These are phyloP conservation scores for Phytopythium vexans DNA, from an alignment of 352 stramenopile species.

Conservation along the genomic window DNA sequence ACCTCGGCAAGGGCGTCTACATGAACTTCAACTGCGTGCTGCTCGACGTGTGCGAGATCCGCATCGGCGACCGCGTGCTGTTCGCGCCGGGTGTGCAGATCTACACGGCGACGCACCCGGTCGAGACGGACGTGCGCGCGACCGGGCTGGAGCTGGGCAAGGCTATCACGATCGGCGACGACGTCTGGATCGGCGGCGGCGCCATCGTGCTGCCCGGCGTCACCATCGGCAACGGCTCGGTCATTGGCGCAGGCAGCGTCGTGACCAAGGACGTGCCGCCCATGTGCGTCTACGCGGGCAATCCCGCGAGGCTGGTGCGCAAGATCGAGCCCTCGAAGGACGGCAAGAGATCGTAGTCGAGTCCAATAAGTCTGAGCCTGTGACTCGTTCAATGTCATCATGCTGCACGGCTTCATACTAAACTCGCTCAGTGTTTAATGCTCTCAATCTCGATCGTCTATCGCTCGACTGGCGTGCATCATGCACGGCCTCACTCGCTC, in stretches of 20 bases:
- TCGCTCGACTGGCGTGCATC: too few relatives aligned
- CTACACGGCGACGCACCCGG: slow-evolving; percentile 74
- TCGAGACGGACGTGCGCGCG: slow-evolving; percentile 40
- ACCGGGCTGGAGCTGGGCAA: slow-evolving; percentile 54
- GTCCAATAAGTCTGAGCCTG: too few relatives aligned
- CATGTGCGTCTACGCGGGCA: slow-evolving; percentile 59
- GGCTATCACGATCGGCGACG: slow-evolving; percentile 68
- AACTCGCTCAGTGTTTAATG: too few relatives aligned
- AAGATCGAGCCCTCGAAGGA: slow-evolving; percentile 20
- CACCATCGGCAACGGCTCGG: slow-evolving; percentile 50
- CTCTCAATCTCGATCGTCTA: too few relatives aligned
- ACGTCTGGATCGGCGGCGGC: slow-evolving; percentile 82
- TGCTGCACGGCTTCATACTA: too few relatives aligned
- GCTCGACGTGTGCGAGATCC: slow-evolving; percentile 75
- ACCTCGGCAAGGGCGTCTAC: slow-evolving; percentile 66
- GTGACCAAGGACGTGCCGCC: slow-evolving; percentile 72
- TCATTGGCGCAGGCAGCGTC: slow-evolving; percentile 76
- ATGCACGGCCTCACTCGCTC: too few relatives aligned
- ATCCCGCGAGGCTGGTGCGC: slow-evolving; percentile 74
- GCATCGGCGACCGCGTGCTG: slow-evolving; percentile 69
- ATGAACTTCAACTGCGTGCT: slow-evolving; percentile 89
- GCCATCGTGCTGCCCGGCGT: slow-evolving; percentile 64
- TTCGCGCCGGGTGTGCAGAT: slow-evolving; percentile 75
- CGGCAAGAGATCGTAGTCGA: too few relatives aligned
- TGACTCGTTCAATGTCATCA: too few relatives aligned